phyloP scores from a whole-genome alignment of 306 rosid genomes.

The Dalbergia oliveri region DNA sequence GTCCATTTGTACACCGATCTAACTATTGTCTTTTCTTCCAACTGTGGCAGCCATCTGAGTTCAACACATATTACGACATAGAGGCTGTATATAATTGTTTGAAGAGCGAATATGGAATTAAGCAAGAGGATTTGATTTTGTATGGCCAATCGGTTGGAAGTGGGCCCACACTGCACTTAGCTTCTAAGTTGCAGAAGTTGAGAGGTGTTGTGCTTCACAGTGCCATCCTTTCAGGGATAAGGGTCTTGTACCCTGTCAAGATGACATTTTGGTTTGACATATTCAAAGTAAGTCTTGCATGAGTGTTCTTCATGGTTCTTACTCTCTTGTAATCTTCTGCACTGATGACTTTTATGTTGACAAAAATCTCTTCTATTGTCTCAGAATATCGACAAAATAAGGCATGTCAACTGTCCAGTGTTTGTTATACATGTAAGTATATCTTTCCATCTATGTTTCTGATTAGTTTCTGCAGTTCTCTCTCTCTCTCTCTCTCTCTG shows the following conservation, averaged over 20 bases:
- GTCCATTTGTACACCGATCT: constrained; percentile 11
- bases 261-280: constrained; percentile 98
- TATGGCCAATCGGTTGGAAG: constrained; percentile 99
- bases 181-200: constrained; percentile 72
- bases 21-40: constrained; percentile 43
- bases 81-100: constrained; percentile 96
- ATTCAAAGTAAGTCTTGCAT: constrained; percentile 73
- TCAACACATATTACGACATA: constrained; percentile 91
- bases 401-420: constrained; percentile 81
- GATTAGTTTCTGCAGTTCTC: constrained; percentile 22
- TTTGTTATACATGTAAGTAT: constrained; percentile 93
- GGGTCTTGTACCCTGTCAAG: constrained; percentile 93
- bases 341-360: constrained; percentile 44
- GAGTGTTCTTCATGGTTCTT: constrained; percentile 22
- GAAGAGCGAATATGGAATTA: constrained; percentile 75
- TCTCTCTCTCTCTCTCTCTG: constrained; percentile 39
- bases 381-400: constrained; percentile 97
- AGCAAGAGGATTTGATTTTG: constrained; percentile 89
- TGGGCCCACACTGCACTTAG: constrained; percentile 94
- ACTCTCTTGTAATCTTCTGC: background rate
- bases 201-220: constrained; percentile 99
- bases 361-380: constrained; percentile 41
- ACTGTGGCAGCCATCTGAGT: constrained; percentile 83
- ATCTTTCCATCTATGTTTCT: constrained; percentile 29
- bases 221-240: constrained; percentile 94